phyloP scores from a whole-genome alignment of 345 rosid species.

The Melaleuca quinquenervia region DNA sequence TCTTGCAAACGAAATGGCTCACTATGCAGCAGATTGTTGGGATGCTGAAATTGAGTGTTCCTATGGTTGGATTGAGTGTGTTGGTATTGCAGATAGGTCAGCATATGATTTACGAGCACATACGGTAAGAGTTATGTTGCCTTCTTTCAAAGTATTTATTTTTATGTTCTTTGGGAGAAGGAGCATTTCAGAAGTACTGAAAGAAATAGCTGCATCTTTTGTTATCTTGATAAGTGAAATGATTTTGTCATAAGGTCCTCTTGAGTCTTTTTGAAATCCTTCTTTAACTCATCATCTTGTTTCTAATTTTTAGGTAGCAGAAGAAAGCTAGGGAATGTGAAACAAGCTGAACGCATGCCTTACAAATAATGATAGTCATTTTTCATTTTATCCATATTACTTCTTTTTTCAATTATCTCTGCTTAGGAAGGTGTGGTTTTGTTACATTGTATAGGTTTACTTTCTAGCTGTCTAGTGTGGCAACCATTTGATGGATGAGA shows the following conservation, averaged over 20 bases:
- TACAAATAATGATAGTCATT: not conserved
- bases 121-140: conserved; percentile 24
- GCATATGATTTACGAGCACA: conserved; percentile 86
- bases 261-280: not conserved
- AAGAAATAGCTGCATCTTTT: not conserved
- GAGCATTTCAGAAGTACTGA: not conserved
- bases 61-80: conserved; percentile 98
- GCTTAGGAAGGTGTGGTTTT: not conserved
- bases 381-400: not conserved
- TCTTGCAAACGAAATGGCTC: conserved; percentile 98
- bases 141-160: not conserved
- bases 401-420: not conserved
- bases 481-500: not conserved
- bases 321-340: not conserved
- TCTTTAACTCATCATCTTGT: not conserved
- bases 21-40: conserved; percentile 98
- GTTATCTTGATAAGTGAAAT: not conserved
- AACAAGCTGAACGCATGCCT: not conserved
- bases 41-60: conserved; percentile 96
- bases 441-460: not conserved
- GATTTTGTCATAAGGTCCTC: not conserved
- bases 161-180: not conserved
- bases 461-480: not conserved
- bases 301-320: not conserved
- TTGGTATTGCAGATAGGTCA: conserved; percentile 97